Evolutionary conservation across 192 early-diverging fungal species (phyloP).

Genomic region (Podila verticillata): DNA sequence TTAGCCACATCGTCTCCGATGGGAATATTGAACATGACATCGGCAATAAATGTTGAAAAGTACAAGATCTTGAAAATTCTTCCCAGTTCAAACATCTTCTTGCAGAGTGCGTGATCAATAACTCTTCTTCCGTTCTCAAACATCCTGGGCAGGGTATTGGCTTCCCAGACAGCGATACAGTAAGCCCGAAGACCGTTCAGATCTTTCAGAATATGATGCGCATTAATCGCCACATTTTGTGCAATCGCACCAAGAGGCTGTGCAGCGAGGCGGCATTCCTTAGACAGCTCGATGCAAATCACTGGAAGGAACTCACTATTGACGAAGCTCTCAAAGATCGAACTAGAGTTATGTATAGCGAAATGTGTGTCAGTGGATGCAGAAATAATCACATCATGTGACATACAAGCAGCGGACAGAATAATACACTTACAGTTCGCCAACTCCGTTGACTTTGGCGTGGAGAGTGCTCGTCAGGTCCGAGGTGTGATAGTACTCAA

Average conservation of each 20-base stretch:
- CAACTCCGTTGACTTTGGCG: conserved; percentile 25
- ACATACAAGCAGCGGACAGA: neutral
- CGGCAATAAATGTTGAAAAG: conserved; percentile 65
- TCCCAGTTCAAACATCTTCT: conserved; percentile 68
- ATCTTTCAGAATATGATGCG: conserved; percentile 56
- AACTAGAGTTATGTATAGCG: conserved; percentile 29
- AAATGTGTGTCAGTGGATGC: conserved; percentile 3
- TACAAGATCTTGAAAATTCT: conserved; percentile 60
- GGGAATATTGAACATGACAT: conserved; percentile 67
- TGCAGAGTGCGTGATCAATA: conserved; percentile 70
- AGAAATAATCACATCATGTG: neutral
- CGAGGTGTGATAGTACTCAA: conserved; percentile 37
- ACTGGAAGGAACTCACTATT: conserved; percentile 78
- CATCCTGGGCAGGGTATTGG: conserved; percentile 68
- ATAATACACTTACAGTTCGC: conserved; percentile 50
- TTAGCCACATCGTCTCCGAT: conserved; percentile 44
- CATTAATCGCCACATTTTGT: conserved; percentile 49
- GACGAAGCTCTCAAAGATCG: conserved; percentile 70
- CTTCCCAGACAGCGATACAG: conserved; percentile 64
- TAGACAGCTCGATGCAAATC: conserved; percentile 60
- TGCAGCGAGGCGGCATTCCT: conserved; percentile 20
- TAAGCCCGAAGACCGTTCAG: conserved; percentile 69
- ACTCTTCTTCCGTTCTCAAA: conserved; percentile 70
- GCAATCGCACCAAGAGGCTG: conserved; percentile 27
- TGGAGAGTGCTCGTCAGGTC: conserved; percentile 40